Conservation (phyloP, 495 filamentous ascomycete species). For the Haplographium delicatum region DNA sequence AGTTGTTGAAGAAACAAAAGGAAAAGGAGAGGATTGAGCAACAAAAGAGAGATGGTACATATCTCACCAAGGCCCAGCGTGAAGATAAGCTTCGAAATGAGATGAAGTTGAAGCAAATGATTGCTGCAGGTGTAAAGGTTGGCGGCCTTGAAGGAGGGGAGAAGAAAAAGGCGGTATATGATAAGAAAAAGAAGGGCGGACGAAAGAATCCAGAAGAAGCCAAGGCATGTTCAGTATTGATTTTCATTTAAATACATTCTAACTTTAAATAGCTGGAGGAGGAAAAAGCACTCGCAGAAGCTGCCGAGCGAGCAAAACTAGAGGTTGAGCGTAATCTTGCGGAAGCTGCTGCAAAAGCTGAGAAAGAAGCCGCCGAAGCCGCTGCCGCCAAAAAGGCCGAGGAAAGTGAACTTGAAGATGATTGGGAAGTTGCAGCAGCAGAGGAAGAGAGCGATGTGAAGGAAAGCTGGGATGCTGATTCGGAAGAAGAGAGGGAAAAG, state of each 20-base stretch:
- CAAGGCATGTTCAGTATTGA: constrained; percentile 19
- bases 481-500: constrained; percentile 66
- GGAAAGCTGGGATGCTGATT: constrained; percentile 90
- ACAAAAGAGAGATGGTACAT: constrained; percentile 91
- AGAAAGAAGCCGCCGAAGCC: constrained; percentile 51
- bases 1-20: constrained; percentile 82
- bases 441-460: constrained; percentile 70
- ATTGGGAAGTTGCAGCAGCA: constrained; percentile 85
- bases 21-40: constrained; percentile 95
- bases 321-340: constrained; percentile 62
- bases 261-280: constrained; percentile 51
- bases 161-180: constrained; percentile 62
- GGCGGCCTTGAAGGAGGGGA: constrained; percentile 59
- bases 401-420: constrained; percentile 66
- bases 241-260: constrained; percentile 4
- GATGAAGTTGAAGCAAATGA: constrained; percentile 88
- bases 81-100: constrained; percentile 80
- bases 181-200: constrained; percentile 66
- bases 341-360: constrained; percentile 52
- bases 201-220: constrained; percentile 66
- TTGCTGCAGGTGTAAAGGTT: constrained; percentile 78
- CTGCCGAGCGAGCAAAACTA: constrained; percentile 58
- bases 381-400: constrained; percentile 50
- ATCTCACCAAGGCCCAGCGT: constrained; percentile 88
- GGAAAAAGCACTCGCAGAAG: constrained; percentile 64